Base-by-base conservation (phyloP, 2,329 filamentous ascomycete genomes). In the Teratosphaeria nubilosa region DNA sequence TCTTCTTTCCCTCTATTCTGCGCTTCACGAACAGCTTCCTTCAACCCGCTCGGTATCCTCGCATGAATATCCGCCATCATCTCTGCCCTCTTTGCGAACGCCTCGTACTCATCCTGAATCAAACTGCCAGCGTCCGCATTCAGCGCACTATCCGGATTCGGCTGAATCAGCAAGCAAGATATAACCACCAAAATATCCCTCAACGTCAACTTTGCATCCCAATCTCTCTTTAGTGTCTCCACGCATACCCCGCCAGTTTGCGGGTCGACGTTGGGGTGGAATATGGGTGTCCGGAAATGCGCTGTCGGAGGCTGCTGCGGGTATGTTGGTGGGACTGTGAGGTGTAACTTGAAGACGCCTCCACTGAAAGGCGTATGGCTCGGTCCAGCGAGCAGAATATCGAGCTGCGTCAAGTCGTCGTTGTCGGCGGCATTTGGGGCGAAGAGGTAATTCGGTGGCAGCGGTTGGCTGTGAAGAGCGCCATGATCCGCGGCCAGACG, bases 231-330 rank as follows among this genome's bases (percentile, higher is more conserved):
- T 51, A 86, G 66, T 1, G 83, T 86, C 71, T 86, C 83, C 2
- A 86, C 81, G 60, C 83, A 86, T 2, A 86, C 82, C 0, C 79
- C 79, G 5, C 83, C 83, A 0, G 80, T 82, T n/a, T 75, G 73
- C 56, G 84, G 81, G 61, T 86, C 83, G 54, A 86, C 80, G 64
- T 86, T 86, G 0, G 83, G 83, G 63, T 86, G 83, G 77, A 82
- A 86, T 62, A 86, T 81, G 5, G 78, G 76, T 2, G 83, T 86
- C 56, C 77, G 77, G 66, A 86, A 86, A 32, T 77, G 76, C 2
- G 83, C 83, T 48, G 82, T 85, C 0, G 80, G 80, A 16, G 79
- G 78, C 20, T 70, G 70, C 45, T 70, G 69, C 11, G 79, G 79
- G 63, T 85, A 84, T n/a, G 77, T 78, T 20, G 77, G 73, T 0